phyloP scores from a whole-genome alignment of 176 grass and related monocot genomes.

The Carex littledalei region DNA sequence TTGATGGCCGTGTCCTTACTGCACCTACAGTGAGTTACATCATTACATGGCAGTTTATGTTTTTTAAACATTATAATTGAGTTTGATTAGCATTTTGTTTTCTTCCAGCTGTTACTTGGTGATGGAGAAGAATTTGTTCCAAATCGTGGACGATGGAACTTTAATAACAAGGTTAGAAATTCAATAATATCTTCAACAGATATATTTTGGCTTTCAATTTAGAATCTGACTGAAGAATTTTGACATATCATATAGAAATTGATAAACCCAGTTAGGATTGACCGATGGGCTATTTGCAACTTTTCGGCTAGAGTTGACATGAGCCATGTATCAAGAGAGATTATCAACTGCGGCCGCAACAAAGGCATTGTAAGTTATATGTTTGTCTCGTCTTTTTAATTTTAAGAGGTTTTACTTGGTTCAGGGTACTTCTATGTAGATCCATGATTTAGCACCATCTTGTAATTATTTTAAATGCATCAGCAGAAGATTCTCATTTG shows the following conservation, averaged over 20 bases:
- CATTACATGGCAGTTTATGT: background rate
- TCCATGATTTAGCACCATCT: background rate
- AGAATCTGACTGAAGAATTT: background rate
- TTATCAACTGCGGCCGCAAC: constrained; percentile 70
- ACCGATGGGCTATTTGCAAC: constrained; percentile 81
- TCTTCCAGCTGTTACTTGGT: constrained; percentile 61
- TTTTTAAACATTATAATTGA: background rate
- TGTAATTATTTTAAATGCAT: background rate
- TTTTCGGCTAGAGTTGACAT: constrained; percentile 89
- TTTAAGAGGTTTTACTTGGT: background rate
- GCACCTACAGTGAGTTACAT: constrained; percentile 51
- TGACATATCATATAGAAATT: constrained; percentile 42
- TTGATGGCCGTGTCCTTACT: constrained; percentile 62
- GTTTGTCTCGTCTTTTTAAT: constrained; percentile 7
- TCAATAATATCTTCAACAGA: constrained; percentile 24
- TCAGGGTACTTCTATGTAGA: background rate
- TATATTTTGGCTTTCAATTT: background rate
- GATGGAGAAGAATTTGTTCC: constrained; percentile 58
- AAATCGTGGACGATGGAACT: constrained; percentile 71
- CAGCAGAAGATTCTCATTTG: background rate
- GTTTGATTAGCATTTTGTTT: constrained; percentile 29
- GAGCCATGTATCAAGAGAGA: constrained; percentile 68
- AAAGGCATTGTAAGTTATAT: constrained; percentile 85
- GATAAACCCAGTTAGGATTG: constrained; percentile 52
- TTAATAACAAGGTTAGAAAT: constrained; percentile 69